Conservation (phyloP, 306 rosid species). For the Lathyrus aphaca region DNA sequence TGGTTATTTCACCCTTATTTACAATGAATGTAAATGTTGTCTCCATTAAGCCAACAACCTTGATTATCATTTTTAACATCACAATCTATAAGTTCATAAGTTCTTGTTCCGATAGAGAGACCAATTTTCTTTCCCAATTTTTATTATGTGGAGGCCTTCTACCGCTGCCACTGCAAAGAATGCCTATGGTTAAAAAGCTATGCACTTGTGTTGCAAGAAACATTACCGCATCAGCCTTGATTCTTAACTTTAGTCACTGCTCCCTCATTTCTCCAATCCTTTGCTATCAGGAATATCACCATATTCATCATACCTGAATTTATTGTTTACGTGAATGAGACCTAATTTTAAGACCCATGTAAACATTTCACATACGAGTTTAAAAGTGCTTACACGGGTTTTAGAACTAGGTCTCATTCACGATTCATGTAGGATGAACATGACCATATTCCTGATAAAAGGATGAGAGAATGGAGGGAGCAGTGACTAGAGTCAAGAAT, state of each 20-base stretch:
- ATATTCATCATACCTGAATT: constrained; percentile 42
- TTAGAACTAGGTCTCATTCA: background rate
- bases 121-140: constrained; percentile 57
- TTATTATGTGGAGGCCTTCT: constrained; percentile 74
- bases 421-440: constrained; percentile 43
- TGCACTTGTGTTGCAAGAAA: constrained; percentile 21
- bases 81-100: constrained; percentile 78
- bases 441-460: constrained; percentile 43
- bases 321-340: constrained; percentile 16
- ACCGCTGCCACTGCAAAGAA: constrained; percentile 80
- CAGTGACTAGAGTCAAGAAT: constrained; percentile 63
- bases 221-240: constrained; percentile 78
- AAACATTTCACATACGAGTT: constrained; percentile 53
- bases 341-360: constrained; percentile 46
- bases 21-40: constrained; percentile 60
- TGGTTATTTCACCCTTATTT: constrained; percentile 53
- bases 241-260: constrained; percentile 65
- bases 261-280: constrained; percentile 74
- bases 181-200: constrained; percentile 49
- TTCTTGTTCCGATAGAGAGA: constrained; percentile 74
- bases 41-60: constrained; percentile 77
- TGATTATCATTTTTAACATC: constrained; percentile 52
- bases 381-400: constrained; percentile 48
- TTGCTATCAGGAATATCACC: constrained; percentile 41
- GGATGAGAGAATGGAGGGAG: constrained; percentile 74